Percentiles rank a stretch among this genome's conserved stretches.
phyloP scores from a whole-genome alignment of 1,284 basidiomycete species.

The Ceratobasidium sp. region DNA sequence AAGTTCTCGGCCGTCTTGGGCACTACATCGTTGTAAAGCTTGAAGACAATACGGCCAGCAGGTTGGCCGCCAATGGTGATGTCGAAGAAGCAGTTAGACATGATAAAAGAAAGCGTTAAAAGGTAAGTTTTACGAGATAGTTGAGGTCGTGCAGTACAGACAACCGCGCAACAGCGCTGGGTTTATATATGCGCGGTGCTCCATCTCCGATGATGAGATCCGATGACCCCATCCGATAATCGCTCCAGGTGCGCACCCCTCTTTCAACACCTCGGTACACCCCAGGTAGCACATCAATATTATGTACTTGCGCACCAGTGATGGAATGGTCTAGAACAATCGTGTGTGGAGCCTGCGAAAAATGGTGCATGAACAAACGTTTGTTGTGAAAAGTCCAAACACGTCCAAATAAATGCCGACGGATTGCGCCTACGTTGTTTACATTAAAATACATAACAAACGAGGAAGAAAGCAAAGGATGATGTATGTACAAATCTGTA shows the following conservation, averaged over 20 bases:
- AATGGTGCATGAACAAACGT: background rate
- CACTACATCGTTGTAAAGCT: slow-evolving; percentile 80
- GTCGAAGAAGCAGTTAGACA: slow-evolving; percentile 76
- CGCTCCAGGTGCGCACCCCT: slow-evolving; percentile 7
- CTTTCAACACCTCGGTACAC: background rate
- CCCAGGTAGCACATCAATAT: too few species aligned
- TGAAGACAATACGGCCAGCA: slow-evolving; percentile 82
- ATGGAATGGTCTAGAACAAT: slow-evolving; percentile 31
- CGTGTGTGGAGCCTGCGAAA: slow-evolving; percentile 3
- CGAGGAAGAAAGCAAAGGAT: background rate
- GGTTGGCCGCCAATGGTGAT: slow-evolving; percentile 80
- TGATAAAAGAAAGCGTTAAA: background rate
- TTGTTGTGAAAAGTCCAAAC: background rate
- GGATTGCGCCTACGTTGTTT: background rate
- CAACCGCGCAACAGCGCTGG: background rate
- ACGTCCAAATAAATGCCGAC: background rate
- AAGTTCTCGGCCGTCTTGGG: slow-evolving; percentile 94
- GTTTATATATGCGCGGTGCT: slow-evolving; percentile 34
- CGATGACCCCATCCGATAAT: slow-evolving; percentile 26
- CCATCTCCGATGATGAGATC: slow-evolving; percentile 29
- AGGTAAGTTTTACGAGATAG: background rate
- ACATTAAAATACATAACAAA: slow-evolving; percentile 24
- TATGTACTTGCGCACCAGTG: background rate
- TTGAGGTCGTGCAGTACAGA: slow-evolving; percentile 17
- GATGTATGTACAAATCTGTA: background rate